Conservation (phyloP, 148 eudicot species). For the Chenopodium berlandieri region DNA sequence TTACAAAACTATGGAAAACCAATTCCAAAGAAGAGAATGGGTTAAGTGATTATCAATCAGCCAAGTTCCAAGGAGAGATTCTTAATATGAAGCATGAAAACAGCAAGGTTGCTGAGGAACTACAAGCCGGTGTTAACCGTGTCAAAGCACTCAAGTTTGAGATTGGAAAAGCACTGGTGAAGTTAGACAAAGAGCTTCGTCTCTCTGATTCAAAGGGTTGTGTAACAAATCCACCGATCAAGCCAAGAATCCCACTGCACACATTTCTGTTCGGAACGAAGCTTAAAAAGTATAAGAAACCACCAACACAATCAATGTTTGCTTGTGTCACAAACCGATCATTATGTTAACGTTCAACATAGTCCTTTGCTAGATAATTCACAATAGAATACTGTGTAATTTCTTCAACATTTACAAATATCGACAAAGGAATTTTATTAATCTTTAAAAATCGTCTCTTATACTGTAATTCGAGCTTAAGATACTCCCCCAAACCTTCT, state of each 20-base stretch:
- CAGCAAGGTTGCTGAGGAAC: constrained; percentile 58
- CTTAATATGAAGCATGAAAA: constrained; percentile 81
- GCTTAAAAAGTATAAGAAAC: constrained; percentile 48
- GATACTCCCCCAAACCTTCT: too few species aligned
- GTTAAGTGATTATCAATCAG: constrained; percentile 52
- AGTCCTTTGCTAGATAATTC: constrained; percentile 29
- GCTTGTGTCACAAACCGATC: constrained; percentile 48
- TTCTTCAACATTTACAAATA: background rate
- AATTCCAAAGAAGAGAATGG: constrained; percentile 30
- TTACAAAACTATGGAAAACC: constrained; percentile 33
- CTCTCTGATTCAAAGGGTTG: constrained; percentile 30
- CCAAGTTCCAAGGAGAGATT: constrained; percentile 81
- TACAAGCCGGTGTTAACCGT: constrained; percentile 49
- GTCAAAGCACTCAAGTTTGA: constrained; percentile 50
- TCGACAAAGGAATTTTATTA: background rate
- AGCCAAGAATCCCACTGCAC: constrained; percentile 55
- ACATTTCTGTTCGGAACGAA: constrained; percentile 70
- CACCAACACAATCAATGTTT: constrained; percentile 44
- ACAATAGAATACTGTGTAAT: constrained; percentile 6
- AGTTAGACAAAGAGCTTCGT: constrained; percentile 58
- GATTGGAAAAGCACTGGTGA: constrained; percentile 38
- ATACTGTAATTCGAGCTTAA: too few species aligned
- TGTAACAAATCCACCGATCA: constrained; percentile 34
- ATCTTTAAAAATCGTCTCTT: background rate
- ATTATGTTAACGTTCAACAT: constrained; percentile 31